A percentile compares a stretch with the other conserved stretches of the same genome.
Evolutionary conservation across 768 basidiomycete genomes (phyloP).

Genomic region (Glaciozyma martinii): DNA sequence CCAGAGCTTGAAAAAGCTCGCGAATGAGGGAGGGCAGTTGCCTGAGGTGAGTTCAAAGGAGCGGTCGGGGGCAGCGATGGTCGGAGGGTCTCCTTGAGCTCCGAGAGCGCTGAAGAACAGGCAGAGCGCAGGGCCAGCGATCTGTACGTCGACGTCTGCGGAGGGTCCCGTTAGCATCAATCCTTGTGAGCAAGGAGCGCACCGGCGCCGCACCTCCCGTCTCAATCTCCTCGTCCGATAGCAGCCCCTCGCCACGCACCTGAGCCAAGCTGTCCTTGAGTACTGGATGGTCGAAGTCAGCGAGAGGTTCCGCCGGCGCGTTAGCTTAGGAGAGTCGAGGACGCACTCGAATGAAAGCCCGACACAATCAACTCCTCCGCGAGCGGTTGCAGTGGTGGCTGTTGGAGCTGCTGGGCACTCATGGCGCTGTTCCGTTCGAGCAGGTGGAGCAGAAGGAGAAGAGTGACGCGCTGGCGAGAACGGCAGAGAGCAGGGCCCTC

Average conservation of each 20-base stretch:
- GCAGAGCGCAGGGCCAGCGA: constrained; percentile 64
- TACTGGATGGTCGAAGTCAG: neutral
- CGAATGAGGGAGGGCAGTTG: constrained; percentile 64
- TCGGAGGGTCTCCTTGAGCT: constrained; percentile 64
- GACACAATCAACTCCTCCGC: no score
- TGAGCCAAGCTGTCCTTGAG: constrained; percentile 30
- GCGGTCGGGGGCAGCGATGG: constrained; percentile 63
- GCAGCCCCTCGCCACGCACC: constrained; percentile 63
- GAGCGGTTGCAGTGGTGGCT: no score
- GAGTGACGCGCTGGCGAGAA: no score
- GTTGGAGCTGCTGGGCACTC: no score
- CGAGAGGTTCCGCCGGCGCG: neutral
- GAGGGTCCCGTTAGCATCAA: no score
- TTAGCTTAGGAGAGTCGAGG: no score
- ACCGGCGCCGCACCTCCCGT: constrained; percentile 36
- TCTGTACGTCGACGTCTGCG: constrained; percentile 6
- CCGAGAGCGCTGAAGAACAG: constrained; percentile 76
- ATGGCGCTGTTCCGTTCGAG: no score
- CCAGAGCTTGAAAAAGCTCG: constrained; percentile 66
- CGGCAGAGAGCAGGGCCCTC: no score
- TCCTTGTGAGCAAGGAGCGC: no score
- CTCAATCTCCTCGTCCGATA: constrained; percentile 63
- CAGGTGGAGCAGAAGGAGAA: no score
- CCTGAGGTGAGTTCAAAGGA: constrained; percentile 50
- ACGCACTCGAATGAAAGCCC: no score